Conservation (phyloP, 192 early-diverging fungal genomes). For the Paraglomus brasilianum region DNA sequence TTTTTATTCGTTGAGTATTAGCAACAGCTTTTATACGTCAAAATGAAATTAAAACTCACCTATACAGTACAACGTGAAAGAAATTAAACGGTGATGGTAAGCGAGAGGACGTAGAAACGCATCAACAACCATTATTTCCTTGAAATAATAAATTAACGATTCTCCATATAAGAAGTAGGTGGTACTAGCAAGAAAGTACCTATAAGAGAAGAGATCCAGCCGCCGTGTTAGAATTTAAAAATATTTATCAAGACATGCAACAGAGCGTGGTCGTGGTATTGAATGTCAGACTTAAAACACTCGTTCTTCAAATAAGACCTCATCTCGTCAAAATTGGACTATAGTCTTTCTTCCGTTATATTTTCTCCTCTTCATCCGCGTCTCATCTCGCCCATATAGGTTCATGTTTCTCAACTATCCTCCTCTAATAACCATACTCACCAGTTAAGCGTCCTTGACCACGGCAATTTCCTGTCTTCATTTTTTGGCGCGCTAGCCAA, state of each 20-base stretch:
- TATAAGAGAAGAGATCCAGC: constrained; percentile 25
- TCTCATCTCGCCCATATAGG: background rate
- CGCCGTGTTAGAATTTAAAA: background rate
- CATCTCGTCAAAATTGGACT: background rate
- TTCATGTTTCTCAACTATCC: background rate
- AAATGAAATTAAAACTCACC: constrained; percentile 47
- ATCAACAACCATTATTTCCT: constrained; percentile 79
- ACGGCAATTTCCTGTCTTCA: constrained; percentile 76
- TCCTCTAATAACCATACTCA: constrained; percentile 28
- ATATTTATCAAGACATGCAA: background rate
- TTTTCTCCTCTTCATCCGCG: too few relatives aligned
- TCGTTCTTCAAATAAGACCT: too few relatives aligned
- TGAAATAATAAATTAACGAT: constrained; percentile 87
- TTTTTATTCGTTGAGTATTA: background rate
- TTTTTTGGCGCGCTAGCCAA: constrained; percentile 81
- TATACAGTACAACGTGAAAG: constrained; percentile 82
- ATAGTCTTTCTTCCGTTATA: background rate
- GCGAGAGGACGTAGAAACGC: constrained; percentile 81
- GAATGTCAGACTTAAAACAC: background rate
- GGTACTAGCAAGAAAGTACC: constrained; percentile 85
- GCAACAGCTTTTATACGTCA: background rate
- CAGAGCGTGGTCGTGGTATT: too few relatives aligned
- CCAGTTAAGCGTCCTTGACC: constrained; percentile 92
- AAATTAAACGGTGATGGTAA: constrained; percentile 93
- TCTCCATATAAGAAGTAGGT: constrained; percentile 96